Evolutionary conservation across 2,329 filamentous ascomycete species (phyloP).

Genomic region (Sclerotinia borealis): DNA sequence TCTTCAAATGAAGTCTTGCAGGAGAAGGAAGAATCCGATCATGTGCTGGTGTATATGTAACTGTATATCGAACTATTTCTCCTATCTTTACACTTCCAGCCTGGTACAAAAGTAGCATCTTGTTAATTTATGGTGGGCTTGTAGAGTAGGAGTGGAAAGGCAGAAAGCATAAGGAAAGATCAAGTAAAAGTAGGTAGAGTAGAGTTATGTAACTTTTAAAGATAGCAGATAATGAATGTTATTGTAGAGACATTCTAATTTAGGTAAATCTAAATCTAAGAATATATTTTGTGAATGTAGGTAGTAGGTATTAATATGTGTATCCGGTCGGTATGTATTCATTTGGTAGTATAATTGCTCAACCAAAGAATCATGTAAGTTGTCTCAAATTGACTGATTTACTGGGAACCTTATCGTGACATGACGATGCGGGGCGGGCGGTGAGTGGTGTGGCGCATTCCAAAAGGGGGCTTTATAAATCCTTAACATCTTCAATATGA

Average conservation of each 20-base stretch:
- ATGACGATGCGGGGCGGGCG: too few species aligned
- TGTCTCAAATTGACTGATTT: too few species aligned
- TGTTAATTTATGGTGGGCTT: conserved; percentile 16
- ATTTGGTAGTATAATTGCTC: too few species aligned
- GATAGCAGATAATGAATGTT: not conserved
- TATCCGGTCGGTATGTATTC: too few species aligned
- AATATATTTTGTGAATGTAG: not conserved
- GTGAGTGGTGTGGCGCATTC: too few species aligned
- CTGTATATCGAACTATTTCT: conserved; percentile 83
- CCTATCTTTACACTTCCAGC: conserved; percentile 88
- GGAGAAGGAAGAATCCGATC: conserved; percentile 89
- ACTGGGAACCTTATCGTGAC: too few species aligned
- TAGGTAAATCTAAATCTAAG: not conserved
- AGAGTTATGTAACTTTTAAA: too few species aligned
- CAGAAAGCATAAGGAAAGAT: not conserved
- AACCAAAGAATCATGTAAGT: too few species aligned
- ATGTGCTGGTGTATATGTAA: conserved; percentile 84
- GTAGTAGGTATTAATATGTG: too few species aligned
- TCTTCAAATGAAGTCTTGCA: conserved; percentile 70
- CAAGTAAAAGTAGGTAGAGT: too few species aligned
- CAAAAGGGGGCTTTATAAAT: too few species aligned
- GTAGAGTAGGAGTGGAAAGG: not conserved
- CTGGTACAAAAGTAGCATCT: conserved; percentile 88
- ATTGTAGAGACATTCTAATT: not conserved
- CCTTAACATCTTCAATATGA: too few species aligned